Evolutionary conservation across 306 rosid species (phyloP), one percentile per base, ranked within the genome.

Genomic region (Medicago truncatula): DNA sequence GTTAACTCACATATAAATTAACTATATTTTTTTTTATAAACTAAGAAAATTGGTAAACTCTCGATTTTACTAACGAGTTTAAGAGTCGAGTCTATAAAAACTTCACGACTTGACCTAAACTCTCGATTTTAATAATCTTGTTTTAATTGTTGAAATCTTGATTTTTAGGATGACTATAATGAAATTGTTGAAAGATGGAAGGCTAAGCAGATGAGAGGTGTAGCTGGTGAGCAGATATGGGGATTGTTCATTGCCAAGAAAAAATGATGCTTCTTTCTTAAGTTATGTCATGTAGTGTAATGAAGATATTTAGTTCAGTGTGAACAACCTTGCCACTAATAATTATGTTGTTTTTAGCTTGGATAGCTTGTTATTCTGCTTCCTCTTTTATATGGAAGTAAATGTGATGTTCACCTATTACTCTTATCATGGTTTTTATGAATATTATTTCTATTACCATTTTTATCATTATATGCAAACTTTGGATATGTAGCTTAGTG

Each of bases 191-290:
- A 79, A 63, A 87, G 85, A 70, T 89, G 95, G 95, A 84, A 78
- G 76, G 90, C 89, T 28, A 89, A 86, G 75, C 82, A 86, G 83
- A 78, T 11, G 58, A 86, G 95, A 72, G 83, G 76, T 81, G 83
- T 83, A 23, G 71, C 80, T 50, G 89, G 90, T 31, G 95, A 89
- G 81, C 95, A 87, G 57, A 80, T 76, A 81, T 89, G 95, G 95
- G 87, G 90, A 4, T 67, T 84, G 67, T 89, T 95, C 81, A 70
- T 92, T 80, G 98, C 93, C 67, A 90, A 79, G 85, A 94, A 94
- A 82, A 87, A 75, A 8, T 91, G 85, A 86, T 73, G 49, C 34
- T 43, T 77, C 72, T 62, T 21, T 57, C 3, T 21, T 8, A 58
- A 12, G 64, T 23, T 53, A 52, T 73, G 15, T 43, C 39, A 46